Conservation (phyloP, 805 yeast species). For the Brettanomyces anomalus region DNA sequence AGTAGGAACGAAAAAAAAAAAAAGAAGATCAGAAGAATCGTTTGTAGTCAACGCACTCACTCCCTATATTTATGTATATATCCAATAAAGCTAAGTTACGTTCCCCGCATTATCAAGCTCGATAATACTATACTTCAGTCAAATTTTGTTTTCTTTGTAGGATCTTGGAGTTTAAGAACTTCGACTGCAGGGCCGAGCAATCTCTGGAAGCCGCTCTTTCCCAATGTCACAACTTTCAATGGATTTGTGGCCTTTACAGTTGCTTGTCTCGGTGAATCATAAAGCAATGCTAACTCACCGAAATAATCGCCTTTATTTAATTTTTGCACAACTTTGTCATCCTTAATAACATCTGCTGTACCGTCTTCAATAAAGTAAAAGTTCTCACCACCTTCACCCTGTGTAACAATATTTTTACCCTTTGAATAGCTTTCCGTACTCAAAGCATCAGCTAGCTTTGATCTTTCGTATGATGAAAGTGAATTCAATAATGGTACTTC, state of each 20-base stretch:
- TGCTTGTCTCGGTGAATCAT: conserved; percentile 91
- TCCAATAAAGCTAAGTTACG: no score
- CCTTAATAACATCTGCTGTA: conserved; percentile 62
- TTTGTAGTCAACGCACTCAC: not conserved
- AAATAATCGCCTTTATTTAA: conserved; percentile 83
- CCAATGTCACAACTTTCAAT: conserved; percentile 85
- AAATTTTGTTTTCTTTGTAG: conserved; percentile 38
- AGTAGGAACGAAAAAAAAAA: not conserved
- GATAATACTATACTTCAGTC: not conserved
- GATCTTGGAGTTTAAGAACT: conserved; percentile 78
- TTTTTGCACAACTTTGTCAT: conserved; percentile 43
- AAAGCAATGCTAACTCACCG: conserved; percentile 90
- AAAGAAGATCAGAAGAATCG: not conserved
- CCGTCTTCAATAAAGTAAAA: conserved; percentile 77
- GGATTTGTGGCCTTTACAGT: conserved; percentile 70
- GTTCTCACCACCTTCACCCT: conserved; percentile 79
- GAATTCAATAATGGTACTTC: conserved; percentile 75
- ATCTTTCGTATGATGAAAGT: conserved; percentile 72
- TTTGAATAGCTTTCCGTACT: conserved; percentile 63
- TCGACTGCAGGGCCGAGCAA: conserved; percentile 92
- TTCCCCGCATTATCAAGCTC: no score
- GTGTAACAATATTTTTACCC: conserved; percentile 68
- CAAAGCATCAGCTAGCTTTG: conserved; percentile 90
- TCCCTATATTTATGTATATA: no score
- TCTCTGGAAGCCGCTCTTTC: conserved; percentile 88